Evolutionary conservation across 2,329 filamentous ascomycete species (phyloP).

Genomic region (Botryotinia convoluta): DNA sequence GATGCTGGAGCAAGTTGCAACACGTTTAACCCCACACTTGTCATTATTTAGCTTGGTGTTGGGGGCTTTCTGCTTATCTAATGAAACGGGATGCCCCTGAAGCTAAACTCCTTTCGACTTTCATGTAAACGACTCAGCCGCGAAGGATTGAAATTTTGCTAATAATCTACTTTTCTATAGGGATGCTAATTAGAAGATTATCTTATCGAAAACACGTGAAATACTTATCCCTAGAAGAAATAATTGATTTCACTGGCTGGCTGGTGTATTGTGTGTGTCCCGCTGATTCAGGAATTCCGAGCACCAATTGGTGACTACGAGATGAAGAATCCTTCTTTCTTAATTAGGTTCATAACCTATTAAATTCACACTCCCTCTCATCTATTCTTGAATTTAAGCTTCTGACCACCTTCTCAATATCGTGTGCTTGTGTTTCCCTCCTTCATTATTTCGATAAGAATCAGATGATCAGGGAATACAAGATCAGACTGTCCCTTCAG

Average conservation of each 20-base stretch:
- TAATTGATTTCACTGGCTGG: not conserved
- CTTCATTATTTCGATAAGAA: not conserved
- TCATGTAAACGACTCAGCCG: slow-evolving; percentile 11
- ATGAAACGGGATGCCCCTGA: not conserved
- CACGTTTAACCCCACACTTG: not conserved
- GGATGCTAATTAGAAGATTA: not conserved
- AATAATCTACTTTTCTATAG: not conserved
- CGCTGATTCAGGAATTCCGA: not conserved
- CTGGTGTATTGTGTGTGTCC: not conserved
- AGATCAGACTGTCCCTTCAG: not conserved
- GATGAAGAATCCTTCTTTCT: not conserved
- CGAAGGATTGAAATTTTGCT: slow-evolving; percentile 14
- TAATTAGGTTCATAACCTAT: not conserved
- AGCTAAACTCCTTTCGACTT: slow-evolving; percentile 12
- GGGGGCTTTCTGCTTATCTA: slow-evolving; percentile 7
- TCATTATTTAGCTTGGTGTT: not conserved
- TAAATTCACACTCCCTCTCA: not conserved
- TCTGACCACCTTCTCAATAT: not conserved
- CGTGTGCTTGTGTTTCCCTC: not conserved
- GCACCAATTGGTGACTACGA: not conserved
- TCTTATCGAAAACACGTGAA: not conserved
- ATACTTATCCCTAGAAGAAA: not conserved
- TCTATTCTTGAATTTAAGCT: slow-evolving; percentile 6
- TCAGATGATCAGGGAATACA: not conserved
- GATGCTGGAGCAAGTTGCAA: not conserved